These are phyloP conservation scores for Tubosaeta brunneosetosa DNA, from an alignment of 768 basidiomycete species.

Conservation along the genomic window DNA sequence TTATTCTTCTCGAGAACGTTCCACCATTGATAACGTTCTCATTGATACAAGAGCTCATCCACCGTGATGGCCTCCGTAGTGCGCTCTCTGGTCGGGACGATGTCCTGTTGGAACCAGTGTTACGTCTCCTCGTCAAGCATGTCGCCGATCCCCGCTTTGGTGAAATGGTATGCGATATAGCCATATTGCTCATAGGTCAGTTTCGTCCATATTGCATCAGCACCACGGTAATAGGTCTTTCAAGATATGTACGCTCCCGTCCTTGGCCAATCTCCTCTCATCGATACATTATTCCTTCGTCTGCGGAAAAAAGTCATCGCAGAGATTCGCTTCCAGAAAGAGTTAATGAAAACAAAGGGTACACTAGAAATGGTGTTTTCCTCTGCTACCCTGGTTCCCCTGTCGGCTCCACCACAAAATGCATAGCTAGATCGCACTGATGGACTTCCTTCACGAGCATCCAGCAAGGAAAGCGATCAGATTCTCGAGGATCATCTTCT, in stretches of 20 bases:
- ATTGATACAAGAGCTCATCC: slow-evolving; percentile 86
- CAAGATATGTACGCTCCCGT: slow-evolving; percentile 89
- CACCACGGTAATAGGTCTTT: slow-evolving; percentile 2
- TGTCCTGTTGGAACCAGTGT: slow-evolving; percentile 84
- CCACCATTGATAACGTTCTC: slow-evolving; percentile 85
- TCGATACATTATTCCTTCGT: slow-evolving; percentile 80
- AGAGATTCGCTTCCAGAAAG: slow-evolving; percentile 85
- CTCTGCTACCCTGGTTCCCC: slow-evolving; percentile 39
- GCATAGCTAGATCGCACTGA: slow-evolving; percentile 11
- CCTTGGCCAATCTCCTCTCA: slow-evolving; percentile 89
- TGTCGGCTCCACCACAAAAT: slow-evolving; percentile 12
- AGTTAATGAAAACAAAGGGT: slow-evolving; percentile 76
- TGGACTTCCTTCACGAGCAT: slow-evolving; percentile 15
- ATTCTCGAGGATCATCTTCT: slow-evolving; percentile 63
- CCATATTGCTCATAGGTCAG: slow-evolving; percentile 79
- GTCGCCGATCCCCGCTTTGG: slow-evolving; percentile 90
- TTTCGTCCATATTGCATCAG: slow-evolving; percentile 2
- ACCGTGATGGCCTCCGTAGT: slow-evolving; percentile 81
- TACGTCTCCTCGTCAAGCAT: slow-evolving; percentile 81
- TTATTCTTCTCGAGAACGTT: slow-evolving; percentile 52
- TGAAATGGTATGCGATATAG: slow-evolving; percentile 79
- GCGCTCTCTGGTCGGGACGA: slow-evolving; percentile 92
- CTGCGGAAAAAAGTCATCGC: slow-evolving; percentile 79
- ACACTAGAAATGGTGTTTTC: slow-evolving; percentile 89
- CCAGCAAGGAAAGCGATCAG: slow-evolving; percentile 59